phyloP scores from a whole-genome alignment of 768 basidiomycete genomes.

The Tricholoma saponaceum region DNA sequence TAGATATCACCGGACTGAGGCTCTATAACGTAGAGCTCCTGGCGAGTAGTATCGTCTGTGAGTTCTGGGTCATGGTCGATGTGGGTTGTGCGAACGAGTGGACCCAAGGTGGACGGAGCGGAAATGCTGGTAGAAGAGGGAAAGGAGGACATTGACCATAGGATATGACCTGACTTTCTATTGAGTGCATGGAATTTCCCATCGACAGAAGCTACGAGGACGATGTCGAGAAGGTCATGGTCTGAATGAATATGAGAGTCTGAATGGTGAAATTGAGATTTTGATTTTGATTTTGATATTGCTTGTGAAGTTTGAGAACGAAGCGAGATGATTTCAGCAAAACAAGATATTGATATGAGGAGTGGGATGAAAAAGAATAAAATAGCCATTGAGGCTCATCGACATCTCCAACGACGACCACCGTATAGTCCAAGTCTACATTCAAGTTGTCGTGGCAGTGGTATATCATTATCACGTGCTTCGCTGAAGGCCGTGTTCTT shows the following conservation, averaged over 20 bases:
- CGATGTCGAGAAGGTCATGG: conserved; percentile 71
- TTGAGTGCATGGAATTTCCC: conserved; percentile 94
- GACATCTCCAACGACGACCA: background rate
- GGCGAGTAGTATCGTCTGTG: conserved; percentile 44
- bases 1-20: conserved; percentile 94
- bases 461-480: too few species aligned
- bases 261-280: too few species aligned
- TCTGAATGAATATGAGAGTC: conserved; percentile 31
- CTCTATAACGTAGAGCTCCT: conserved; percentile 90
- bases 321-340: background rate
- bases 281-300: too few species aligned
- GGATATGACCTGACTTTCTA: conserved; percentile 70
- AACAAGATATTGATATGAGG: background rate
- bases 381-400: background rate
- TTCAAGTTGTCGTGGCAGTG: background rate
- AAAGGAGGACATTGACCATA: conserved; percentile 86
- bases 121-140: conserved; percentile 34
- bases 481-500: too few species aligned
- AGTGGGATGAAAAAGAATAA: background rate
- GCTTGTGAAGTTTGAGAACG: background rate
- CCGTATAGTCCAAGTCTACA: background rate
- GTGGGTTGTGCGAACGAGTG: conserved; percentile 73
- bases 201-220: conserved; percentile 90
- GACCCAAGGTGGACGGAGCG: conserved; percentile 55
- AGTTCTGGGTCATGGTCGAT: conserved; percentile 52